Percentiles rank a stretch among this genome's conserved stretches.
phyloP scores from a whole-genome alignment of 495 filamentous ascomycete species.

The Xylaria castorea region DNA sequence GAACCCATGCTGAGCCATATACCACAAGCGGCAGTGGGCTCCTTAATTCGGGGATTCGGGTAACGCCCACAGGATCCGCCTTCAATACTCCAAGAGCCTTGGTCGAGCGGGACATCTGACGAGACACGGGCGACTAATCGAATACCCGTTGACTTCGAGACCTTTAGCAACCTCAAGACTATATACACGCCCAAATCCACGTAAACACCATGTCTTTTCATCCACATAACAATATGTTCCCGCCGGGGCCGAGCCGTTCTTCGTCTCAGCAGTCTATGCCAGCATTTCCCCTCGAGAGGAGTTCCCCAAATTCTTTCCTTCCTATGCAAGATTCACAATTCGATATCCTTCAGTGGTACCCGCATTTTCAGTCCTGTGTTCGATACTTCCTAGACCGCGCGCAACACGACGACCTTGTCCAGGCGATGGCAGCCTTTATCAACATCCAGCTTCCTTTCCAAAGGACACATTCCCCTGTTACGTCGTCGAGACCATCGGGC shows the following conservation, averaged over 20 bases:
- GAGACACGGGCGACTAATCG: constrained; percentile 1
- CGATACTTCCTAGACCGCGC: constrained; percentile 93
- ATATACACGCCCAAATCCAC: background rate
- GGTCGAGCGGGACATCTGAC: constrained; percentile 2
- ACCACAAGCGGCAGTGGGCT: constrained; percentile 7
- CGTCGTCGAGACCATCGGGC: constrained; percentile 41
- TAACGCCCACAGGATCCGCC: background rate
- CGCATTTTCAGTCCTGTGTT: constrained; percentile 89
- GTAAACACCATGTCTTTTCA: constrained; percentile 36
- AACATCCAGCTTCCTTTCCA: constrained; percentile 84
- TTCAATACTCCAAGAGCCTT: constrained; percentile 14
- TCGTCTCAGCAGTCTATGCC: constrained; percentile 34
- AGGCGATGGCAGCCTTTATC: constrained; percentile 88
- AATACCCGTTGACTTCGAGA: constrained; percentile 4
- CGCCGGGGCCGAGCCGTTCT: constrained; percentile 34
- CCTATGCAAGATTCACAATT: constrained; percentile 58
- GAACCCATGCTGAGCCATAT: background rate
- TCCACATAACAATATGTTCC: constrained; percentile 34
- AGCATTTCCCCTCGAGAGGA: constrained; percentile 31
- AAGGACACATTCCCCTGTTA: constrained; percentile 44
- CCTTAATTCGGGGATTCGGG: constrained; percentile 2
- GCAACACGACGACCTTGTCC: constrained; percentile 81
- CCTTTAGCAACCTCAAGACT: background rate
- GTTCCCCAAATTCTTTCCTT: constrained; percentile 33
- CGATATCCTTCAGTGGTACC: constrained; percentile 94